Base-by-base conservation (phyloP, 345 rosid genomes). In the Laguncularia racemosa region DNA sequence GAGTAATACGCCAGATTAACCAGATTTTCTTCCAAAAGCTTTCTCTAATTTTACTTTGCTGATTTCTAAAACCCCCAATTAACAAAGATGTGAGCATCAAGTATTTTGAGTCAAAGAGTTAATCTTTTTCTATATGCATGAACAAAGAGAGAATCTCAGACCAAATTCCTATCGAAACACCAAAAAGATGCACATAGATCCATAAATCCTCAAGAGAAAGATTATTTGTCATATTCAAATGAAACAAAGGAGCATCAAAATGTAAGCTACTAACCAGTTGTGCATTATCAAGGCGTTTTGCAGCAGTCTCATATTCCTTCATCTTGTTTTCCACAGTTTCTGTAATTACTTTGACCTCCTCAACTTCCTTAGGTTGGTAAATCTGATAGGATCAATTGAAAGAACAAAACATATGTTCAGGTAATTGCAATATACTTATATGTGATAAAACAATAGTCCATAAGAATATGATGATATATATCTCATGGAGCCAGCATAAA, bases 301-400 rank as follows among this genome's bases (percentile, higher is more conserved):
- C 96, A 10, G 99, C 96, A 61, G 71, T 73, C 68, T 90, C 87
- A 68, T 81, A 82, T 64, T 84, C 92, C 55, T 76, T 87, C 13
- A 71, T 63, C 68, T 53, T 76, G 71, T 76, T 78, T 65, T 82
- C 72, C 48, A 47, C 73, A 10, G 61, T 68, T 52, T 85, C 81
- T 17, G 62, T 64, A 47, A 79, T 87, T 20, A 85, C 91, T 69
- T 84, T 80, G 52, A 90, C 84, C 77, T 74, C 91, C 57, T 81
- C 89, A 60, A 61, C 86, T 67, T 93, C 99, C 72, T 70, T 71
- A 8, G 71, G 84, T 61, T 84, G 88, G 64, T 77, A 81, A 60
- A 88, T 75, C 97, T 93, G 72, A 71, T 21, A 6, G 58, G 13
- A 55, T 46, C 12, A 46, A 19, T 14, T 44, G 40, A 58, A 20